Evolutionary conservation across 129 eudicot genomes (phyloP).

Genomic region (Solidago caesia): DNA sequence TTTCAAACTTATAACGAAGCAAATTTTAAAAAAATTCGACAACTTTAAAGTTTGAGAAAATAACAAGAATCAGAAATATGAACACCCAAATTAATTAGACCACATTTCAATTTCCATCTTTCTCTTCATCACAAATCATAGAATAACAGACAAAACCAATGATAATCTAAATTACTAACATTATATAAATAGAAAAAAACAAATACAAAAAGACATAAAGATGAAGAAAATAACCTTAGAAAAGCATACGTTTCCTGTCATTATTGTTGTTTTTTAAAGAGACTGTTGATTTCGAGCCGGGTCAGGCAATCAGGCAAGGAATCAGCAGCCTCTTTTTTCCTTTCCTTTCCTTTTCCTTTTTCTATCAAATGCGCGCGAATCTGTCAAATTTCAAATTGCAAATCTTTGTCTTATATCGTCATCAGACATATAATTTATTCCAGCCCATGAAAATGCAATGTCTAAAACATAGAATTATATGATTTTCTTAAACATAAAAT

Average conservation of each 20-base stretch:
- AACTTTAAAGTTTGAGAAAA: no score
- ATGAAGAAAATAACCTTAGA: conserved; percentile 20
- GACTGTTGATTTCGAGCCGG: conserved; percentile 29
- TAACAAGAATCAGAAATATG: no score
- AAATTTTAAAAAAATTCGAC: no score
- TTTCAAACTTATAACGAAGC: no score
- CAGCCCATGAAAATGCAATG: no score
- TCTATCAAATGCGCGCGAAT: neutral
- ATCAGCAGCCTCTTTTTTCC: conserved; percentile 34
- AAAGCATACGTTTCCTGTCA: no score
- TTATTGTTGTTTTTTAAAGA: neutral
- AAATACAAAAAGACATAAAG: neutral
- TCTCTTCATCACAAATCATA: neutral
- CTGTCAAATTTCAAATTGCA: conserved; percentile 21
- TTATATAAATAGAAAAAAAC: neutral
- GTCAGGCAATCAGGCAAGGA: conserved; percentile 13
- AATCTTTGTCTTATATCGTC: neutral
- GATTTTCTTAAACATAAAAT: no score
- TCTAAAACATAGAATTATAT: no score
- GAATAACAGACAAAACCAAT: no score
- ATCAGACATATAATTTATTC: no score
- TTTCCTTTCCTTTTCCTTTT: neutral
- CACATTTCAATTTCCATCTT: no score
- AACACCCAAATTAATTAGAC: no score
- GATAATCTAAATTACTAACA: neutral